Evolutionary conservation across 495 filamentous ascomycete species (phyloP), one percentile per base, ranked within the genome.

Genomic region (Tirmania nivea): DNA sequence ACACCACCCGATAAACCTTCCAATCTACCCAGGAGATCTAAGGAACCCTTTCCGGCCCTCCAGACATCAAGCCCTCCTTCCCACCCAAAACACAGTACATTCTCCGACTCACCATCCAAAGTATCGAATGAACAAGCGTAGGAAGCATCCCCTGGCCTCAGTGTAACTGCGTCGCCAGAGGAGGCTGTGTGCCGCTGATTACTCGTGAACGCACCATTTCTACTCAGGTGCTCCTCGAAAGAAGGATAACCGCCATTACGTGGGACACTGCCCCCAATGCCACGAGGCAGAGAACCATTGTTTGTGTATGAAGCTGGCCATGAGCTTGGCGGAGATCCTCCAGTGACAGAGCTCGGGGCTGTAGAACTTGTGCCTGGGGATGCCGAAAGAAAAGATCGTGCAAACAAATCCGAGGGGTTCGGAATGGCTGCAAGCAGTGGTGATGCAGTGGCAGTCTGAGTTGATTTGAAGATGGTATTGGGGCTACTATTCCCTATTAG

Each of bases 11-110:
- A 52, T 17, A 65, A 54, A 35, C 62, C 62, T 34, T 64, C 62
- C 34, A 65, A 48, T 54, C 62, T 56, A 10, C 62, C 62, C 21
- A 65, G 53, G n/a, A 57, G 56, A 9, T 64, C 62, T 20, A 64
- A 31, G 35, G 57, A 54, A 8, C 59, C 58, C 50, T 58, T 54
- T 34, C 62, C 62, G 50, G 64, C 51, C 31, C 53, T 57, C 62
- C 62, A 64, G 16, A 65, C 45, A 55, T 65, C 62, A 17, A 65
- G 53, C 21, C 62, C 62, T 10, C 62, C 62, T 49, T 65, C 62
- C 56, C 59, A 65, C 10, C 62, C 62, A 10, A 65, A 56, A 56
- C 54, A 61, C 10, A 65, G 48, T 14, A 65, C 62, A 57, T 65
- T 65, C 45, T 65, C 62, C 3, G 52, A 21, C 14, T 55, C 57